phyloP scores from a whole-genome alignment of 495 filamentous ascomycete genomes.

The Penicillium taxi region DNA sequence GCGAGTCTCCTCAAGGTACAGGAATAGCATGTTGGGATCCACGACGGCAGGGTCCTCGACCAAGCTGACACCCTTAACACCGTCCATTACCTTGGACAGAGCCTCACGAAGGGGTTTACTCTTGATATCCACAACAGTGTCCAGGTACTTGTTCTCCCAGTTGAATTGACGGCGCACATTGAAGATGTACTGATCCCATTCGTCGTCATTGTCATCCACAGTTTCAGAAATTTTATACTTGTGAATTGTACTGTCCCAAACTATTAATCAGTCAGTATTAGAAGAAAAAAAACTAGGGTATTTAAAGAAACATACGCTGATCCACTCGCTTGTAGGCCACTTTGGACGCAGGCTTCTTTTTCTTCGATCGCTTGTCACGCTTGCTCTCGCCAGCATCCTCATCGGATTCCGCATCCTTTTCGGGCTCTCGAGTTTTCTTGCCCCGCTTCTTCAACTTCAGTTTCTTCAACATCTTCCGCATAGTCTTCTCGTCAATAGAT shows the following conservation, averaged over 20 bases:
- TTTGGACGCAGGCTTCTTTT: slow-evolving; percentile 51
- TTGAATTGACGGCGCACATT: slow-evolving; percentile 79
- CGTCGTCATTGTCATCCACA: slow-evolving; percentile 59
- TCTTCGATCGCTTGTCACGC: slow-evolving; percentile 22
- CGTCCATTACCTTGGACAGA: slow-evolving; percentile 68
- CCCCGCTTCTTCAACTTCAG: slow-evolving; percentile 40
- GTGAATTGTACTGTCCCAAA: slow-evolving; percentile 72
- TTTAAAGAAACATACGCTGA: slow-evolving; percentile 42
- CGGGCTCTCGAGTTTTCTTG: slow-evolving; percentile 23
- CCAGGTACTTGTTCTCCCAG: slow-evolving; percentile 78
- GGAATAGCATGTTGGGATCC: slow-evolving; percentile 83
- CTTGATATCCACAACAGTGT: slow-evolving; percentile 79
- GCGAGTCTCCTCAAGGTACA: slow-evolving; percentile 73
- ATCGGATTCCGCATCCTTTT: slow-evolving; percentile 10
- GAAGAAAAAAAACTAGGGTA: neutral
- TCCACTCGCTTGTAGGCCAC: slow-evolving; percentile 83
- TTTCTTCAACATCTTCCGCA: slow-evolving; percentile 42
- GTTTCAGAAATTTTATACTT: slow-evolving; percentile 80
- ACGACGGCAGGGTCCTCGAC: slow-evolving; percentile 72
- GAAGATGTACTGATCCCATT: slow-evolving; percentile 82
- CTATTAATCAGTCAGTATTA: slow-evolving; percentile 14
- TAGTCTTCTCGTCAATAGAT: slow-evolving; percentile 32
- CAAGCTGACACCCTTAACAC: slow-evolving; percentile 71
- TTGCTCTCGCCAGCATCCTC: slow-evolving; percentile 11
- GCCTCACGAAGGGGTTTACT: slow-evolving; percentile 69